phyloP scores from a whole-genome alignment of 192 early-diverging fungal genomes.

The Lunasporangiospora selenospora region DNA sequence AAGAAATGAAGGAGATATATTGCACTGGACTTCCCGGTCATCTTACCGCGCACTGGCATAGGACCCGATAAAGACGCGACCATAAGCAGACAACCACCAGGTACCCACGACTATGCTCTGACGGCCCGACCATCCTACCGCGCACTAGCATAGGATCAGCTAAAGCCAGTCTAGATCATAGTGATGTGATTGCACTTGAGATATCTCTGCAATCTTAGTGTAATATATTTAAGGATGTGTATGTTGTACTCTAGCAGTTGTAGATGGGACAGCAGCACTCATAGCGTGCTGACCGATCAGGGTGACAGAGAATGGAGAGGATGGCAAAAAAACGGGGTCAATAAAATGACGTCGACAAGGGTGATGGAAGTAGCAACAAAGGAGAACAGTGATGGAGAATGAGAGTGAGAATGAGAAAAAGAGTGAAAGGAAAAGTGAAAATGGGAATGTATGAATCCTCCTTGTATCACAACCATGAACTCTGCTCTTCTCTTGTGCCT shows the following conservation, averaged over 20 bases:
- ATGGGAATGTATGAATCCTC: too few species aligned
- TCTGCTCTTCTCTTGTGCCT: too few species aligned
- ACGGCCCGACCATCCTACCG: constrained; percentile 2
- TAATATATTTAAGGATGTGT: constrained; percentile 4
- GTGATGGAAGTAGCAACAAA: too few species aligned
- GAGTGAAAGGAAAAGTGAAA: too few species aligned
- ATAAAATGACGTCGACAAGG: too few species aligned
- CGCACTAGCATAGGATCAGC: constrained; percentile 6
- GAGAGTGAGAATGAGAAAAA: too few species aligned
- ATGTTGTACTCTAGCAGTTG: too few species aligned
- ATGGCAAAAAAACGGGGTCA: too few species aligned
- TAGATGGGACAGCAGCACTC: too few species aligned
- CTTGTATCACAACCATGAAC: too few species aligned
- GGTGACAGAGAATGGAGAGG: too few species aligned
- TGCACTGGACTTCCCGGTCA: constrained; percentile 17
- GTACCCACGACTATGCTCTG: neutral
- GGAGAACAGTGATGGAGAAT: neutral
- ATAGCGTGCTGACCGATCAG: too few species aligned
- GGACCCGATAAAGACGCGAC: neutral
- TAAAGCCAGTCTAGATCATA: constrained; percentile 1
- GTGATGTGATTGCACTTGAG: constrained; percentile 1
- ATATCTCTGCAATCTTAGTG: constrained; percentile 2
- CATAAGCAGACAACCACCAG: neutral
- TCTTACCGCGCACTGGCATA: neutral
- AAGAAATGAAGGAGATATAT: neutral